Evolutionary conservation across 2,329 filamentous ascomycete species (phyloP).

Genomic region (Gaeumannomyces sp.): DNA sequence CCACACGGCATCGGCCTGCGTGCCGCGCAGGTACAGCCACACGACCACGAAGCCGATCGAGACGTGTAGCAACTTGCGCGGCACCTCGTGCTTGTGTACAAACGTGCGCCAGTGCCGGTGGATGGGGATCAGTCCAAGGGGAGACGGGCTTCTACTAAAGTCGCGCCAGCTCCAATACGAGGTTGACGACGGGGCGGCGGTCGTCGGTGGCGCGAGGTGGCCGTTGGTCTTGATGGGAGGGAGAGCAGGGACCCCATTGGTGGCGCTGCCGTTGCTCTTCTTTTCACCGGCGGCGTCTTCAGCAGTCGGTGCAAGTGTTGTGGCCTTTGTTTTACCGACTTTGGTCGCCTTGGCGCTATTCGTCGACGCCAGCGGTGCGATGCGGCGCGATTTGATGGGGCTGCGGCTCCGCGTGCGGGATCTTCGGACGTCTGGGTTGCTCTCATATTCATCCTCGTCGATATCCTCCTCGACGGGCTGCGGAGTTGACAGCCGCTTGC

Average conservation of each 20-base stretch:
- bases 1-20: slow-evolving; percentile 70
- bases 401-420: slow-evolving; percentile 68
- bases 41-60: slow-evolving; percentile 94
- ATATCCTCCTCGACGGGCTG: slow-evolving; percentile 54
- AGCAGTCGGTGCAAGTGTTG: slow-evolving; percentile 21
- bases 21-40: slow-evolving; percentile 74
- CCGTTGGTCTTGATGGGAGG: slow-evolving; percentile 41
- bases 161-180: slow-evolving; percentile 67
- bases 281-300: not conserved
- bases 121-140: slow-evolving; percentile 89
- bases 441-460: slow-evolving; percentile 43
- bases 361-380: slow-evolving; percentile 3
- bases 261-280: slow-evolving; percentile 18
- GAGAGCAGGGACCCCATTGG: slow-evolving; percentile 16
- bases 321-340: slow-evolving; percentile 2
- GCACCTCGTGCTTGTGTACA: slow-evolving; percentile 95
- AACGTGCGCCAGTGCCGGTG: slow-evolving; percentile 87
- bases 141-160: slow-evolving; percentile 85
- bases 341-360: not conserved
- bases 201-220: slow-evolving; percentile 63
- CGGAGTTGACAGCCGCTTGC: slow-evolving; percentile 51
- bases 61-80: slow-evolving; percentile 86
- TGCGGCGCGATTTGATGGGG: slow-evolving; percentile 44
- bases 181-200: slow-evolving; percentile 27
- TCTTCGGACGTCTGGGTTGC: slow-evolving; percentile 46